phyloP scores from a whole-genome alignment of 345 rosid genomes.

The Trapa incisa region DNA sequence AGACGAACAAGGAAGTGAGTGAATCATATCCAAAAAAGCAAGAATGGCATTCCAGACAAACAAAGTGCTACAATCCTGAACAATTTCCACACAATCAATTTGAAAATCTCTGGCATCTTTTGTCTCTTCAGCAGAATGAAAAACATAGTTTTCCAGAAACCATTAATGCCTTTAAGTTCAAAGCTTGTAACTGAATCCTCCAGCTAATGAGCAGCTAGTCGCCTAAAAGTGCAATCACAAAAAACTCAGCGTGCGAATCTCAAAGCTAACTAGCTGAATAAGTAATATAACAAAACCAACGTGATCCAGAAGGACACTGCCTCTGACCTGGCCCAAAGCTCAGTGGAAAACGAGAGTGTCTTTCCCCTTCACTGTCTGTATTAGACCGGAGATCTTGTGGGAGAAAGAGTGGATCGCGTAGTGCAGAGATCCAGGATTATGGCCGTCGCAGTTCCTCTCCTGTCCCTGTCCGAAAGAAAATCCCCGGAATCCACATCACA shows the following conservation, averaged over 20 bases:
- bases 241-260: neutral
- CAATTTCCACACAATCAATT: too few relatives aligned
- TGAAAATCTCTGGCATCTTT: neutral
- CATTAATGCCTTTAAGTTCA: neutral
- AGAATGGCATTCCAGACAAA: neutral
- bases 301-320: neutral
- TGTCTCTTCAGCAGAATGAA: neutral
- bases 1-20: neutral
- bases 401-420: conserved; percentile 56
- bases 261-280: neutral
- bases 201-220: neutral
- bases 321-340: conserved; percentile 79
- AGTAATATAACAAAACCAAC: neutral
- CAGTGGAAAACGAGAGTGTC: conserved; percentile 95
- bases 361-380: conserved; percentile 66
- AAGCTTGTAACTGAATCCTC: neutral
- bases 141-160: neutral
- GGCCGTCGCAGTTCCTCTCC: conserved; percentile 92
- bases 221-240: neutral
- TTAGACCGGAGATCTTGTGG: conserved; percentile 63
- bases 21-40: neutral
- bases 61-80: too few relatives aligned
- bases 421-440: conserved; percentile 80
- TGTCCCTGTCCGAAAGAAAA: conserved; percentile 35
- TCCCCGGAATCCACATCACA: neutral